Percentiles rank a stretch among this genome's conserved stretches.
phyloP scores from a whole-genome alignment of 2,329 filamentous ascomycete genomes.

The Basipetospora sp. region DNA sequence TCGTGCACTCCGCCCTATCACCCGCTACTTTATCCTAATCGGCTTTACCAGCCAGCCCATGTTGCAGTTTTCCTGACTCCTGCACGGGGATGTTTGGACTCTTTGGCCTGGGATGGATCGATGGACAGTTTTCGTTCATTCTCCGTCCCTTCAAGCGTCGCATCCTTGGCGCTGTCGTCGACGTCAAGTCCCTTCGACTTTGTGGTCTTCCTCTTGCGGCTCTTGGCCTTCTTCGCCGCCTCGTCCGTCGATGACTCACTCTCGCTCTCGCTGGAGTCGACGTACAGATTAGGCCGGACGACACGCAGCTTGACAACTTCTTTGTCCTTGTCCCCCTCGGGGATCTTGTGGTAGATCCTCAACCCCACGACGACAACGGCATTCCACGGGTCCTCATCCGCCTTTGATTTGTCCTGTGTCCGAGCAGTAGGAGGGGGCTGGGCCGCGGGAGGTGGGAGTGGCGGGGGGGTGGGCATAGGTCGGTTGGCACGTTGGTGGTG shows the following conservation, averaged over 20 bases:
- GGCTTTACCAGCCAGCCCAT: too few species aligned
- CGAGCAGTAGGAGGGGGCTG: too few species aligned
- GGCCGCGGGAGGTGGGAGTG: not conserved
- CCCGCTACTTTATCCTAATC: too few species aligned
- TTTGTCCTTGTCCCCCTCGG: conserved; percentile 17
- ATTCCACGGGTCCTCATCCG: conserved; percentile 20
- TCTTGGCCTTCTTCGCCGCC: conserved; percentile 10
- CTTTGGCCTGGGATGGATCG: not conserved
- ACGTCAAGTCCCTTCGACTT: conserved; percentile 25
- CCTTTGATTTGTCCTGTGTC: conserved; percentile 5
- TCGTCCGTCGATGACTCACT: conserved; percentile 10
- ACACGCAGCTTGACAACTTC: conserved; percentile 25
- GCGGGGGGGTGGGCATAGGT: not conserved
- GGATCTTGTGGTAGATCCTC: conserved; percentile 30
- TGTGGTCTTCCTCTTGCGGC: conserved; percentile 7
- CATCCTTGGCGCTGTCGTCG: conserved; percentile 31
- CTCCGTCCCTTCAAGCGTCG: conserved; percentile 22
- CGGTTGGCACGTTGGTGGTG: not conserved
- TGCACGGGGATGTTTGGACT: not conserved
- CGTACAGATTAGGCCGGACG: conserved; percentile 23
- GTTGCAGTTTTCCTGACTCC: not conserved
- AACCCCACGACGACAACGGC: conserved; percentile 26
- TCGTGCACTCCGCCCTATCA: too few species aligned
- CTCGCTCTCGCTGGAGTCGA: conserved; percentile 10
- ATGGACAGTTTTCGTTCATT: conserved; percentile 23